phyloP scores from a whole-genome alignment of 306 rosid species.

The Alnus rubra region DNA sequence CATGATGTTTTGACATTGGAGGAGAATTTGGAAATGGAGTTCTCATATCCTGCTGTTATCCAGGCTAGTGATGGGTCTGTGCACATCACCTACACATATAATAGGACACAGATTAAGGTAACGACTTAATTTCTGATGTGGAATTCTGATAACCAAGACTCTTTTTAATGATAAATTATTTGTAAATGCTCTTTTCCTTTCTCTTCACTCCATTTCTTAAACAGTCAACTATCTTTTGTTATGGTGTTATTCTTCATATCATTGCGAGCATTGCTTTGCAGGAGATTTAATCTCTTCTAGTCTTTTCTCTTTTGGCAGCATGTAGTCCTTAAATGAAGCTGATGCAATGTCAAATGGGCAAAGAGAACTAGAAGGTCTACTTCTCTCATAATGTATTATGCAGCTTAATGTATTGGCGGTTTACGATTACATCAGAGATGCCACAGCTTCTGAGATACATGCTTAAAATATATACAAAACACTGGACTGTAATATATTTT shows the following conservation, averaged over 20 bases:
- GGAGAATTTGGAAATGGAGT: slow-evolving; percentile 63
- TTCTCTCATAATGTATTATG: slow-evolving; percentile 14
- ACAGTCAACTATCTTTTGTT: slow-evolving; percentile 3
- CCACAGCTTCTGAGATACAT: neutral
- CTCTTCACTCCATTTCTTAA: neutral
- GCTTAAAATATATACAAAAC: neutral
- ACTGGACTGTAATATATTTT: neutral
- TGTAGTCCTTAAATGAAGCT: slow-evolving; percentile 58
- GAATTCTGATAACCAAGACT: slow-evolving; percentile 8
- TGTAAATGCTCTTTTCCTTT: neutral
- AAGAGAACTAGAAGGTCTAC: slow-evolving; percentile 13
- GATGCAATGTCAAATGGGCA: slow-evolving; percentile 34
- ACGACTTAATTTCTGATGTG: slow-evolving; percentile 13
- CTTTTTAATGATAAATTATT: neutral
- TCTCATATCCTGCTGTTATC: slow-evolving; percentile 95
- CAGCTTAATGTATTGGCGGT: slow-evolving; percentile 2
- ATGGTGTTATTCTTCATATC: slow-evolving; percentile 9
- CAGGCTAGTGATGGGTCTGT: slow-evolving; percentile 71
- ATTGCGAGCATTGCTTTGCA: slow-evolving; percentile 8
- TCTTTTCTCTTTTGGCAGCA: slow-evolving; percentile 59
- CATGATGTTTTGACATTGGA: slow-evolving; percentile 68
- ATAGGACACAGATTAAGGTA: slow-evolving; percentile 90
- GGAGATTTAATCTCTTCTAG: slow-evolving; percentile 1
- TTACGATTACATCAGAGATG: neutral
- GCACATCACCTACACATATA: slow-evolving; percentile 81